Evolutionary conservation across 1,284 basidiomycete genomes (phyloP), one percentile per base, ranked within the genome.

Genomic region (Cryptococcus sp.): DNA sequence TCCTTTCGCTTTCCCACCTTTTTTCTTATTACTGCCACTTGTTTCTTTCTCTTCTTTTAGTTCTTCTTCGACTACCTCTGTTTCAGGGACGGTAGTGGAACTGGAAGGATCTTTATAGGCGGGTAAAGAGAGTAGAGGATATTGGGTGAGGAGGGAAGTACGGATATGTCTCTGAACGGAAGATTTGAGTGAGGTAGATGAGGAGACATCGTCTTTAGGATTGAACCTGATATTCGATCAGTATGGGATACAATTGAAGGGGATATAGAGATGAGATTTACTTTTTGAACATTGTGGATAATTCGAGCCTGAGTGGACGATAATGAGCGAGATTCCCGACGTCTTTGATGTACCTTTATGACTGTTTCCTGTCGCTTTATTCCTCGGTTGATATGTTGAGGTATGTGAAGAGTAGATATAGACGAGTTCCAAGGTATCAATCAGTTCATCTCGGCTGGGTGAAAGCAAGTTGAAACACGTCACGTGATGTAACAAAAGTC

Each of bases 181-280:
- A 34, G 91, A 88, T 78, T 98, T 98, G 62, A 97, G 83, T 54
- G 89, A 89, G n/a, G 92, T 94, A 65, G 94, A 91, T 31, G 89
- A 87, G 42, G 91, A 83, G 60, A 98, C 85, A 72, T 99, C 95
- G 37, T 87, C 86, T 58, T 90, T 86, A 15, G 88, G 83, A 54
- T 80, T 81, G 79, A 96, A 96, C 77, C 92, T 95, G 74, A 38
- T 4, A 36, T 41, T 23, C 10, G n/a, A n/a, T 41, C 38, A 41
- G 38, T 41, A 41, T 41, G 10, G 38, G 10, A 41, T 10, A n/a
- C 2, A 1, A 41, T 41, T 41, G 38, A 41, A 41, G n/a, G 13
- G 43, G 38, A 23, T 30, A 6, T 4, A 15, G 2, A n/a, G 10
- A 10, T 10, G 10, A 41, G 38, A 48, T 66, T 45, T 42, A 74